These are phyloP conservation scores for Paraconiothyrium brasiliense DNA, from an alignment of 2,329 filamentous ascomycete genomes.

Conservation along the genomic window DNA sequence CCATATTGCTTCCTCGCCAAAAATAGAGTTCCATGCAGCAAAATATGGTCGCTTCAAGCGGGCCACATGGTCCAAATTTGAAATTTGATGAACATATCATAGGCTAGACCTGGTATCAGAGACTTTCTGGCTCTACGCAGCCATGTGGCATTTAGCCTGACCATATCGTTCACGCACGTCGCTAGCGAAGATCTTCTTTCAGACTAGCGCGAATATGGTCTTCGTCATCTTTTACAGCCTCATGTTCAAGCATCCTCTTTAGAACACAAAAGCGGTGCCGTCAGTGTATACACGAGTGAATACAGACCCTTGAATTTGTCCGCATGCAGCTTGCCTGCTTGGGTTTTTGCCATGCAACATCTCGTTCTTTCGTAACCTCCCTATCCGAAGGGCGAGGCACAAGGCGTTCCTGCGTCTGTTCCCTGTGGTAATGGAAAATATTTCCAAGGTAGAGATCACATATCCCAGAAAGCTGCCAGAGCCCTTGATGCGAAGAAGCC, in stretches of 20 bases:
- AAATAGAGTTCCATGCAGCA: neutral
- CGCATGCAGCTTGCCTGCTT: too few relatives aligned
- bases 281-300: neutral
- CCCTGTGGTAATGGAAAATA: too few relatives aligned
- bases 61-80: neutral
- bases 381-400: neutral
- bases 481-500: too few relatives aligned
- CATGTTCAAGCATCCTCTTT: neutral
- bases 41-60: neutral
- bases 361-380: neutral
- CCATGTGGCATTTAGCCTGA: constrained; percentile 14
- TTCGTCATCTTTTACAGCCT: neutral
- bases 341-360: neutral
- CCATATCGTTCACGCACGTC: neutral
- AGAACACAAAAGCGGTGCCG: neutral
- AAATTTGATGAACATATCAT: neutral
- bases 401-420: too few relatives aligned
- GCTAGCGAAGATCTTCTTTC: neutral
- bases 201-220: neutral
- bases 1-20: neutral
- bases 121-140: neutral
- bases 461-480: too few relatives aligned
- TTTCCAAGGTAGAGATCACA: too few relatives aligned
- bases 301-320: neutral
- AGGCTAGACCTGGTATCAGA: constrained; percentile 4